Percentiles rank a stretch among this genome's conserved stretches.
Evolutionary conservation across 805 yeast species (phyloP).

Genomic region (Clavispora fructus): DNA sequence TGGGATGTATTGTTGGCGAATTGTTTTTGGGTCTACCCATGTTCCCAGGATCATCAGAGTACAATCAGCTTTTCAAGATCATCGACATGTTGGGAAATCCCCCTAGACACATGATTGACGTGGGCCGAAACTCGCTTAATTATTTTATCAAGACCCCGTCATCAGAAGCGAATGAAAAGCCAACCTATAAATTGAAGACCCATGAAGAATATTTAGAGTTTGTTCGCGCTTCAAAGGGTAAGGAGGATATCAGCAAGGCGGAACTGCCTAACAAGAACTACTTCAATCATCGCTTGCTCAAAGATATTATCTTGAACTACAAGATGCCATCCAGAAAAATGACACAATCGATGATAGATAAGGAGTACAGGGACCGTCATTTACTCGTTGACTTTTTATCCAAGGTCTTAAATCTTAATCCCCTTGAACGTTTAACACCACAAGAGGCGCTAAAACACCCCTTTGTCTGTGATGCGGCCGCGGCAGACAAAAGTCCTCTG

Average conservation of each 20-base stretch:
- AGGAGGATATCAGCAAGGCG: constrained; percentile 26
- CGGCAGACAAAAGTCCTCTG: not conserved
- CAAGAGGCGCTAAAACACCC: constrained; percentile 93
- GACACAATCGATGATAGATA: constrained; percentile 51
- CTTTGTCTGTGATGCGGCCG: constrained; percentile 49
- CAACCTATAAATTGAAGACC: constrained; percentile 27
- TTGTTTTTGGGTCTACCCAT: constrained; percentile 85
- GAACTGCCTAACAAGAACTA: constrained; percentile 86
- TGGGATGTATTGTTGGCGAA: constrained; percentile 91
- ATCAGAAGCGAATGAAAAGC: constrained; percentile 20
- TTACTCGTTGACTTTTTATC: constrained; percentile 70
- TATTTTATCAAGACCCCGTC: constrained; percentile 50
- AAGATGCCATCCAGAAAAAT: constrained; percentile 58
- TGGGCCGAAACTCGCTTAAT: constrained; percentile 77
- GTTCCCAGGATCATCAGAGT: constrained; percentile 93
- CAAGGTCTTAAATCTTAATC: constrained; percentile 79
- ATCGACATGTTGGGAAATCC: constrained; percentile 80
- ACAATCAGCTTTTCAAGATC: constrained; percentile 80
- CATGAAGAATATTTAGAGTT: constrained; percentile 33
- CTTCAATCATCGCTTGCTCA: constrained; percentile 57
- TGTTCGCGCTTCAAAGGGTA: constrained; percentile 21
- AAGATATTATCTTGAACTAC: constrained; percentile 74
- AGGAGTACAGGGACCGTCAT: constrained; percentile 67
- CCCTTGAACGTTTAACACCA: constrained; percentile 94
- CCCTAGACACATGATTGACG: constrained; percentile 94